Conservation (phyloP, 441 rosid species). For the Arabidopsis lyrata region DNA sequence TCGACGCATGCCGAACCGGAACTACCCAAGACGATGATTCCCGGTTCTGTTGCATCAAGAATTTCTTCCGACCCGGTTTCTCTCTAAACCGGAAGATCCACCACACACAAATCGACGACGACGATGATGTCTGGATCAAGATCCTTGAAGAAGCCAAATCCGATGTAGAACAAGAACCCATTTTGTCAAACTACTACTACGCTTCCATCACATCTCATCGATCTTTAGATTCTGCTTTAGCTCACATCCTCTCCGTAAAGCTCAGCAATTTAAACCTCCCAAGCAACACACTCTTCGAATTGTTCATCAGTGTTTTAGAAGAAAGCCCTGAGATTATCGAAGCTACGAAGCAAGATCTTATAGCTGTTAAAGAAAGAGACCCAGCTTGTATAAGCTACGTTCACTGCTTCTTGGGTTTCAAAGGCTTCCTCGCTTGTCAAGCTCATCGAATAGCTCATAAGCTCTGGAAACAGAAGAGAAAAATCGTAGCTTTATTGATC, state of each 20-base stretch:
- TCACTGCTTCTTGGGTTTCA: slow-evolving; percentile 74
- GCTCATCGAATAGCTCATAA: slow-evolving; percentile 79
- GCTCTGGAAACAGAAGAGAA: slow-evolving; percentile 65
- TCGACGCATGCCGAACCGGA: slow-evolving; percentile 54
- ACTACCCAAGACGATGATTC: slow-evolving; percentile 48
- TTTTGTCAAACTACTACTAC: slow-evolving; percentile 62
- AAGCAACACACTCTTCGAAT: slow-evolving; percentile 56
- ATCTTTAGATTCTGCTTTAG: slow-evolving; percentile 64
- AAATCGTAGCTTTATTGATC: slow-evolving; percentile 65
- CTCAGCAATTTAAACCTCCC: slow-evolving; percentile 60
- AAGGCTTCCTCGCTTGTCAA: slow-evolving; percentile 80
- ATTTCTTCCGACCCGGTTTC: slow-evolving; percentile 47
- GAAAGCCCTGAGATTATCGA: slow-evolving; percentile 54
- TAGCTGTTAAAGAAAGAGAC: slow-evolving; percentile 77
- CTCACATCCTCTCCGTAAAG: slow-evolving; percentile 68
- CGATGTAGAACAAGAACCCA: slow-evolving; percentile 64
- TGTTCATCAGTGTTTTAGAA: slow-evolving; percentile 60
- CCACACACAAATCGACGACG: slow-evolving; percentile 29
- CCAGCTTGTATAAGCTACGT: slow-evolving; percentile 77
- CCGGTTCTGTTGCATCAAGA: slow-evolving; percentile 40
- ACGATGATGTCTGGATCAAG: slow-evolving; percentile 55
- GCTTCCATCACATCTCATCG: slow-evolving; percentile 63
- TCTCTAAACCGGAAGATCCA: slow-evolving; percentile 47
- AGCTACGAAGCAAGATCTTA: slow-evolving; percentile 61
- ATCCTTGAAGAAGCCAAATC: slow-evolving; percentile 71